Evolutionary conservation across 2,329 filamentous ascomycete genomes (phyloP).

Genomic region (Colletotrichum sp.): DNA sequence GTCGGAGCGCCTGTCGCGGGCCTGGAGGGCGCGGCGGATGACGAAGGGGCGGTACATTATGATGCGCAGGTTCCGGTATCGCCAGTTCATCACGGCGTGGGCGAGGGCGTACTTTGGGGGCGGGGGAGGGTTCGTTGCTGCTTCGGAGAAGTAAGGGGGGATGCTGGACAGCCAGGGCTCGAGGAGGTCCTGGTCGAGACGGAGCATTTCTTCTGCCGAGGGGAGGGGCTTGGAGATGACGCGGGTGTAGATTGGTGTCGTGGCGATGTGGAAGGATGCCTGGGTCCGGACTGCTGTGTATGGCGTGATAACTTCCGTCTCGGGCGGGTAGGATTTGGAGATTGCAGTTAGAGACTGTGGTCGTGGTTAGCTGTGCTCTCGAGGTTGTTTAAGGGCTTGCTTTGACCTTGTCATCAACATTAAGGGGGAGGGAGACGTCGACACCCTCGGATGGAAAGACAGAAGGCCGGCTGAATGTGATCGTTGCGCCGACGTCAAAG

Average conservation of each 20-base stretch:
- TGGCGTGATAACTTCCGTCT: slow-evolving; percentile 42
- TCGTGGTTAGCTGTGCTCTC: neutral
- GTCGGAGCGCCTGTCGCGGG: neutral
- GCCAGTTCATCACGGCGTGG: slow-evolving; percentile 47
- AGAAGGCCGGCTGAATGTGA: slow-evolving; percentile 36
- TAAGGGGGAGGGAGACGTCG: slow-evolving; percentile 36
- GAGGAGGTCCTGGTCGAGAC: slow-evolving; percentile 41
- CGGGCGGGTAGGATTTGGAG: slow-evolving; percentile 33
- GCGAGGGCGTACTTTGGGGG: slow-evolving; percentile 40
- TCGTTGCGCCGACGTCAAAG: slow-evolving; percentile 48
- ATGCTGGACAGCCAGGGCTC: slow-evolving; percentile 39
- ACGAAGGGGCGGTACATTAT: slow-evolving; percentile 53
- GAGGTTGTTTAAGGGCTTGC: neutral
- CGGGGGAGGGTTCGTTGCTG: slow-evolving; percentile 33
- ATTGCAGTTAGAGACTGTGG: slow-evolving; percentile 32
- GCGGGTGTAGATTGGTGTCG: slow-evolving; percentile 46
- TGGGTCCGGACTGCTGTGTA: slow-evolving; percentile 48
- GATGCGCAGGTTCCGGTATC: slow-evolving; percentile 48
- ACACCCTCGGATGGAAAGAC: slow-evolving; percentile 23
- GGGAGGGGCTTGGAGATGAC: slow-evolving; percentile 49
- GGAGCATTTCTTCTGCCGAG: slow-evolving; percentile 41
- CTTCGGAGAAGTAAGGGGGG: slow-evolving; percentile 38
- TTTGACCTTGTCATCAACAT: slow-evolving; percentile 28
- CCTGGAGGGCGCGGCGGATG: slow-evolving; percentile 36
- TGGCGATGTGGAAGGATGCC: slow-evolving; percentile 47